Evolutionary conservation across 805 yeast genomes (phyloP).

Genomic region (Ogataea parapolymorpha): DNA sequence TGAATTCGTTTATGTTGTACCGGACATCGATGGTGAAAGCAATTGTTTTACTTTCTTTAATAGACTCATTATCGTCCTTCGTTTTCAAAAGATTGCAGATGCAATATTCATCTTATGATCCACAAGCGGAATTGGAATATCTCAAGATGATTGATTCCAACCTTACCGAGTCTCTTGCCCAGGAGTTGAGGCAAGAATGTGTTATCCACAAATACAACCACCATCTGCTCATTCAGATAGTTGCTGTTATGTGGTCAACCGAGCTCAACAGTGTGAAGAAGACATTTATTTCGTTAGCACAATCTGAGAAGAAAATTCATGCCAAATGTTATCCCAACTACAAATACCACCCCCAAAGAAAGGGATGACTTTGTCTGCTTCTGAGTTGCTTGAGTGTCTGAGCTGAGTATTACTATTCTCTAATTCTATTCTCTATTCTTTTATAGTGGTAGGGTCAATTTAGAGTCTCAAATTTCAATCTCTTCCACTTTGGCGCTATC

Average conservation of each 20-base stretch:
- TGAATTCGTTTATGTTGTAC: slow-evolving; percentile 47
- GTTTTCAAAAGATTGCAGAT: slow-evolving; percentile 16
- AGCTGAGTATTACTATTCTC: not conserved
- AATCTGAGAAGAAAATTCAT: slow-evolving; percentile 41
- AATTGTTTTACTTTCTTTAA: slow-evolving; percentile 30
- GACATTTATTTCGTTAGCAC: slow-evolving; percentile 36
- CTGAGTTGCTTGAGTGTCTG: not conserved
- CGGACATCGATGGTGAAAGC: slow-evolving; percentile 41
- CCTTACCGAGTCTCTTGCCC: slow-evolving; percentile 7
- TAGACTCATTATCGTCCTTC: slow-evolving; percentile 24
- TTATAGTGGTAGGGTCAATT: not conserved
- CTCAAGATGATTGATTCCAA: slow-evolving; percentile 12
- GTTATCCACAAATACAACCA: slow-evolving; percentile 36
- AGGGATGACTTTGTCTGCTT: not conserved
- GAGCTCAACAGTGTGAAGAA: slow-evolving; percentile 36
- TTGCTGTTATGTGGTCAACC: slow-evolving; percentile 45
- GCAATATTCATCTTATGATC: slow-evolving; percentile 19
- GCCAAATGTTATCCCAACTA: slow-evolving; percentile 41
- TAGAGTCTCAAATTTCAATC: slow-evolving; percentile 4
- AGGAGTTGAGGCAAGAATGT: slow-evolving; percentile 13
- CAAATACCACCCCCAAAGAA: slow-evolving; percentile 41
- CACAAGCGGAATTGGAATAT: slow-evolving; percentile 14
- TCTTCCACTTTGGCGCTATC: slow-evolving; percentile 12
- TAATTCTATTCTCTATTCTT: not conserved
- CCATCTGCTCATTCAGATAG: slow-evolving; percentile 39